Evolutionary conservation across 1,284 basidiomycete genomes (phyloP).

Genomic region (Spongiforma sp.): DNA sequence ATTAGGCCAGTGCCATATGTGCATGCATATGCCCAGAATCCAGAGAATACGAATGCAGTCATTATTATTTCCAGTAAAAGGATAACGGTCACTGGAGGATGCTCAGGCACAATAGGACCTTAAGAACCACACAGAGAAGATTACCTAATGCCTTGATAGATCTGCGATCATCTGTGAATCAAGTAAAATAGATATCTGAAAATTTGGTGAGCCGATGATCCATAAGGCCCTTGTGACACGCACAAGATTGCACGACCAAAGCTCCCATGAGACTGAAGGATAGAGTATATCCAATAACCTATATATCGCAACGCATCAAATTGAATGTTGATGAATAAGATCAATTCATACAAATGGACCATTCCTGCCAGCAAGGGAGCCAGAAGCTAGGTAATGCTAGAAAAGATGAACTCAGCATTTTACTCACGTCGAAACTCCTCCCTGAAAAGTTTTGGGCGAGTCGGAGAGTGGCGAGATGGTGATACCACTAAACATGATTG

Average conservation of each 20-base stretch:
- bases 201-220: not conserved
- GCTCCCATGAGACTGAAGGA: not conserved
- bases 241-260: not conserved
- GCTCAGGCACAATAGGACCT: not conserved
- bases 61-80: conserved; percentile 24
- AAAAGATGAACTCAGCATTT: not conserved
- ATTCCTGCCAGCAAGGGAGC: not conserved
- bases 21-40: conserved; percentile 12
- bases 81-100: conserved; percentile 13
- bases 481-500: too few relatives aligned
- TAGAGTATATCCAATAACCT: not conserved
- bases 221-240: not conserved
- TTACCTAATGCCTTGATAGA: conserved; percentile 10
- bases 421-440: too few relatives aligned
- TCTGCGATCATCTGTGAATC: conserved; percentile 6
- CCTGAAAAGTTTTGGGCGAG: too few relatives aligned
- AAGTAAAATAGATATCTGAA: conserved; percentile 11
- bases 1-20: not conserved
- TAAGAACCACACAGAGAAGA: not conserved
- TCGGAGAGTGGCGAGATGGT: too few relatives aligned
- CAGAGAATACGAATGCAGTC: conserved; percentile 13
- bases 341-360: not conserved
- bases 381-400: not conserved
- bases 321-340: not conserved
- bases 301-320: not conserved